A percentile compares a stretch with the other conserved stretches of the same genome.
These are phyloP conservation scores for Rostrohypoxylon terebratum DNA, from an alignment of 495 filamentous ascomycete genomes.

Conservation along the genomic window DNA sequence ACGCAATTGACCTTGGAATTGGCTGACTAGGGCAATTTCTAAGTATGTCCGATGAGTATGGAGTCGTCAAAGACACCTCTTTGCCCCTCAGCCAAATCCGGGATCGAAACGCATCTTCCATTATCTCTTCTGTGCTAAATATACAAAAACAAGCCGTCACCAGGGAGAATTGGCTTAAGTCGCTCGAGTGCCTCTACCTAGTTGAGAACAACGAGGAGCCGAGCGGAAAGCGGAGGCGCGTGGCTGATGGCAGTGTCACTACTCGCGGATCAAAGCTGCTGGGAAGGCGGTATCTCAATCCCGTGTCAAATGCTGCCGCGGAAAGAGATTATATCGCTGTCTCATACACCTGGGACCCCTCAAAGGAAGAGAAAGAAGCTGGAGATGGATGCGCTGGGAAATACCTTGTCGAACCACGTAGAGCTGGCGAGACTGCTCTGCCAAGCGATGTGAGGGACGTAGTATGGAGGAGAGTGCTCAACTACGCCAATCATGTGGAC, in stretches of 20 bases:
- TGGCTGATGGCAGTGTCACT: conserved; percentile 40
- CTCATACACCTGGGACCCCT: conserved; percentile 49
- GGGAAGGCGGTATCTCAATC: conserved; percentile 41
- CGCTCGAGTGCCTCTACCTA: conserved; percentile 47
- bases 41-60: conserved; percentile 47
- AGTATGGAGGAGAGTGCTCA: conserved; percentile 44
- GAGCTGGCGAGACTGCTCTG: conserved; percentile 38
- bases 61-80: conserved; percentile 49
- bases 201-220: conserved; percentile 39
- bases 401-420: conserved; percentile 43
- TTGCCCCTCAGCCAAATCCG: conserved; percentile 46
- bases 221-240: conserved; percentile 44
- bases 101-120: conserved; percentile 32
- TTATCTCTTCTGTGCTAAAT: conserved; percentile 44
- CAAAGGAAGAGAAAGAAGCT: conserved; percentile 39
- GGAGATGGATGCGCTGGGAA: conserved; percentile 14
- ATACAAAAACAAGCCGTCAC: conserved; percentile 42
- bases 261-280: conserved; percentile 30
- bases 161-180: conserved; percentile 47
- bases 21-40: conserved; percentile 11
- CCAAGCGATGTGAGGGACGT: conserved; percentile 43
- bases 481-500: conserved; percentile 40
- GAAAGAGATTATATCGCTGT: conserved; percentile 48
- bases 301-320: conserved; percentile 23
- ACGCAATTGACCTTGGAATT: conserved; percentile 14